Evolutionary conservation across 805 yeast genomes (phyloP), one percentile per base, ranked within the genome.

Genomic region (Metschnikowia reukaufii): DNA sequence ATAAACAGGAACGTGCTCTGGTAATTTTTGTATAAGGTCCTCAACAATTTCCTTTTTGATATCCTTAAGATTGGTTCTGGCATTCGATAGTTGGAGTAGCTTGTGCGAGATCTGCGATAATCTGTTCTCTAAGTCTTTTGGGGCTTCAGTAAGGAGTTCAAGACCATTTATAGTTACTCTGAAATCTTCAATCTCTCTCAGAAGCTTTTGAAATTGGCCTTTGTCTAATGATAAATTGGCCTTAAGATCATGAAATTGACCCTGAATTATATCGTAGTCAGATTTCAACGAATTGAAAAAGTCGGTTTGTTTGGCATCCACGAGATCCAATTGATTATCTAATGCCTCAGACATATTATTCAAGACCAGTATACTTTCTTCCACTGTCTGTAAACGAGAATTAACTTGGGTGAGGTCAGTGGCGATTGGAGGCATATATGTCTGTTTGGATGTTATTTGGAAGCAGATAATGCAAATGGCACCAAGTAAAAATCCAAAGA

Each of bases 1-100:
- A 48, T 60, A 67, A 1, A 66, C 63, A 0, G 74, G 75, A 10
- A 69, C 52, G 20, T 61, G 59, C 2, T 57, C 51, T 3, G 74
- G 73, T 17, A 71, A 53, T 2, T 51, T 38, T 4, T 52, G 49
- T 1, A 63, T 21, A 6, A 66, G 48, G 2, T 60, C 55, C 6
- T 49, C 41, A 21, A 62, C 35, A n/a, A 64, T 47, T 2, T 58
- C 54, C 6, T 39, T 31, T 31, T 62, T 57, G 9, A 58, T 32
- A 2, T 45, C 33, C 19, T 48, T 57, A 20, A 61, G 45, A 27
- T 52, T 47, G 8, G 42, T 37, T 34, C 48, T 53, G 2, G 57
- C 39, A 3, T 41, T 17, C 13, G 56, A 45, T 9, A 64, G 36
- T 17, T 52, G 49, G 4, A 44, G 44, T 29, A 62, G 38, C 17